phyloP scores from a whole-genome alignment of 495 filamentous ascomycete species.

The Aspergillus steynii region DNA sequence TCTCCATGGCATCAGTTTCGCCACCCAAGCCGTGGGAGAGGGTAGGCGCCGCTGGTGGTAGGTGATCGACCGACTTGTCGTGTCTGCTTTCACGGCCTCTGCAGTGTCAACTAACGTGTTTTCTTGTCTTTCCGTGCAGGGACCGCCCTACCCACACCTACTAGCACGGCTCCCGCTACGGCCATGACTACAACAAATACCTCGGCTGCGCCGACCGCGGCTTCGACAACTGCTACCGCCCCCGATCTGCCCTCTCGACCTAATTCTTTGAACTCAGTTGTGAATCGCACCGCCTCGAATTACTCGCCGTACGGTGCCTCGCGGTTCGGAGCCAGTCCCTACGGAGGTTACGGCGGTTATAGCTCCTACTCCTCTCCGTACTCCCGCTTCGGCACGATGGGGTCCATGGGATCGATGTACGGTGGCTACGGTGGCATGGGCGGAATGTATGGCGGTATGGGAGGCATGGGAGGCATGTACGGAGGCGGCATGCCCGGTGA shows the following conservation, averaged over 20 bases:
- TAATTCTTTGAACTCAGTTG: conserved; percentile 69
- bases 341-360: conserved; percentile 51
- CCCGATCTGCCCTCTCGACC: conserved; percentile 83
- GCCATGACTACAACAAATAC: conserved; percentile 40
- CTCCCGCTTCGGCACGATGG: conserved; percentile 64
- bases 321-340: conserved; percentile 54
- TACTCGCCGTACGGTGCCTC: conserved; percentile 75
- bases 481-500: conserved; percentile 54
- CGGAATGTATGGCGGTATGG: conserved; percentile 56
- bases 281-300: conserved; percentile 79
- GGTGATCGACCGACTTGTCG: conserved; percentile 10
- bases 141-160: conserved; percentile 33
- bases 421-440: conserved; percentile 50
- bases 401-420: conserved; percentile 60
- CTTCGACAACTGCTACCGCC: conserved; percentile 48
- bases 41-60: conserved; percentile 63
- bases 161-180: conserved; percentile 39
- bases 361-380: conserved; percentile 63
- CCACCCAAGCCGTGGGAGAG: conserved; percentile 97
- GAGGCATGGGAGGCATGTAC: conserved; percentile 58
- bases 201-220: conserved; percentile 37
- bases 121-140: conserved; percentile 26
- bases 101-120: conserved; percentile 6
- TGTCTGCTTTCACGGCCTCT: conserved; percentile 1
- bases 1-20: conserved; percentile 61